A percentile compares a stretch with the other conserved stretches of the same genome.
These are phyloP conservation scores for Arthrocladium fulminans DNA, from an alignment of 2,329 filamentous ascomycete genomes.

Conservation along the genomic window DNA sequence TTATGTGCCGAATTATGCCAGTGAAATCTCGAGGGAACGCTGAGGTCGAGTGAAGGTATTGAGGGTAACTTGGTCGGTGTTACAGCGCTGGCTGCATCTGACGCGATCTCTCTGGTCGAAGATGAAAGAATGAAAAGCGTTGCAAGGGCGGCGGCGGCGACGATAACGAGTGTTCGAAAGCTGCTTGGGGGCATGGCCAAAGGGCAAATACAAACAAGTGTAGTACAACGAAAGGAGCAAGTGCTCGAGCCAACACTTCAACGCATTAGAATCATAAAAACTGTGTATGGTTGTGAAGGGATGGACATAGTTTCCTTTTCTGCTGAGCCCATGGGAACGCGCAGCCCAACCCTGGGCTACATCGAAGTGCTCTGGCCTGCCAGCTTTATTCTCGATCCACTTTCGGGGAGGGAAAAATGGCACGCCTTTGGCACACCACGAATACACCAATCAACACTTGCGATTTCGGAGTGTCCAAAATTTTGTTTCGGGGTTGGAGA, in stretches of 20 bases:
- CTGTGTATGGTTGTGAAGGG: not conserved
- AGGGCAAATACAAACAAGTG: constrained; percentile 7
- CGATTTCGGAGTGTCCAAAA: constrained; percentile 1
- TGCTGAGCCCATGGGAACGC: too few species aligned
- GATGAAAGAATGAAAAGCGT: constrained; percentile 38
- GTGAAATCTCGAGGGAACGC: constrained; percentile 46
- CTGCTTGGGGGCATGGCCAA: constrained; percentile 18
- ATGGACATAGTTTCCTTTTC: too few species aligned
- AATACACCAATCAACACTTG: not conserved
- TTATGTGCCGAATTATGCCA: constrained; percentile 63
- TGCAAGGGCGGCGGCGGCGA: constrained; percentile 35
- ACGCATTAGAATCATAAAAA: not conserved
- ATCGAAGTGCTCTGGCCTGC: too few species aligned
- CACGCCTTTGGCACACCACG: too few species aligned
- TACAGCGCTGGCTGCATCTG: constrained; percentile 25
- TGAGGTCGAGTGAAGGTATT: constrained; percentile 40
- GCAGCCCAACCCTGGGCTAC: too few species aligned
- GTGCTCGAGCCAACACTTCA: constrained; percentile 1
- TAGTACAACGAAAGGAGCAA: constrained; percentile 1
- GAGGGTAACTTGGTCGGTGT: constrained; percentile 31
- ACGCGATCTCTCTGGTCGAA: constrained; percentile 29
- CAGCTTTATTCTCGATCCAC: too few species aligned
- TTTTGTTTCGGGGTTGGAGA: not conserved
- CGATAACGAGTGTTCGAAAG: constrained; percentile 30
- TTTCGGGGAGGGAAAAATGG: too few species aligned